Evolutionary conservation across 2,329 filamentous ascomycete genomes (phyloP), one percentile per base, ranked within the genome.

Genomic region (Ophiobolus disseminans): DNA sequence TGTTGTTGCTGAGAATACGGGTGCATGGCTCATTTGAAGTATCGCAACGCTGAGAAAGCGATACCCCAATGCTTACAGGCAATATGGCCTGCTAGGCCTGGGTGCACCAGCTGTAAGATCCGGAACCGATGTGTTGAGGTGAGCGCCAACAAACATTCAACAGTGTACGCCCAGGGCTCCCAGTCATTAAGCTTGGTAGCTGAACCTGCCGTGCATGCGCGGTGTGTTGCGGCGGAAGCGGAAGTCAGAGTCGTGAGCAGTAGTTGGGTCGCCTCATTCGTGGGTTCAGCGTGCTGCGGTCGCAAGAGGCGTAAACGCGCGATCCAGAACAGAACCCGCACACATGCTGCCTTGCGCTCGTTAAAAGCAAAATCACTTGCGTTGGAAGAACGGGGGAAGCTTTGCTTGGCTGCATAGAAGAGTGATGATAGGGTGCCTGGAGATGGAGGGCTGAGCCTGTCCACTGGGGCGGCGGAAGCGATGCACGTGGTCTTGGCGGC

Each of bases 1-100:
- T 52, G 55, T 17, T 38, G 45, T 23, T 44, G 54, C 16, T 46
- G 48, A 34, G 50, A 45, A 44, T 61, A 58, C 26, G 62, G 55
- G 44, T 64, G 60, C 62, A 64, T 65, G 39, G 21, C 48, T 58
- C 52, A 55, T 55, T 25, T 17, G 50, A 38, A 32, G 34, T 5
- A 38, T 11, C 13, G 17, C 20, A 35, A 17, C 6, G 11, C 17
- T 13, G 20, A 23, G 14, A 14, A 13, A n/a, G 40, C 14, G 17
- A 34, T 34, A 19, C 28, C 40, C 40, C 20, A 34, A 17, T 17
- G 28, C 4, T 34, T 34, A 20, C 17, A 10, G 30, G 22, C 32
- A 26, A 25, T n/a, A 11, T 16, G 25, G 40, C 42, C 34, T 13
- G 19, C 41, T 25, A 20, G 32, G 17, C 41, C 34, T 36, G 31